A percentile compares a stretch with the other conserved stretches of the same genome.
Evolutionary conservation across 1,284 basidiomycete genomes (phyloP).

Genomic region (Tetrapyrgos nigripes): DNA sequence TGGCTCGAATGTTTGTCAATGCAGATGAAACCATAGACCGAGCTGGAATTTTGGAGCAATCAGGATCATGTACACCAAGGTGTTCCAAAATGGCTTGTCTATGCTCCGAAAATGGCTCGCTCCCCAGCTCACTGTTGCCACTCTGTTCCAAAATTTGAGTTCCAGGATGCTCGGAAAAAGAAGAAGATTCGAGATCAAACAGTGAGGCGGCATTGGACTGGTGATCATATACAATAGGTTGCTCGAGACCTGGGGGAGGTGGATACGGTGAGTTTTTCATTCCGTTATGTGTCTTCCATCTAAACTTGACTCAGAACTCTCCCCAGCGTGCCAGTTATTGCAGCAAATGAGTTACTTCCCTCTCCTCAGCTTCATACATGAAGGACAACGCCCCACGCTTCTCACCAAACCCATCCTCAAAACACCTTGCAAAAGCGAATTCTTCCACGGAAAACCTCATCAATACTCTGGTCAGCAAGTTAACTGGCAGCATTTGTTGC

Average conservation of each 20-base stretch:
- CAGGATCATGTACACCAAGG: background rate
- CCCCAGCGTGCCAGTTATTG: too few species aligned
- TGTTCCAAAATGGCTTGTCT: background rate
- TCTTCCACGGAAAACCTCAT: too few species aligned
- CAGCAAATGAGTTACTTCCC: too few species aligned
- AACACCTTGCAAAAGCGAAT: too few species aligned
- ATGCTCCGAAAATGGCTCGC: background rate
- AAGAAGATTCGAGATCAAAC: conserved; percentile 28
- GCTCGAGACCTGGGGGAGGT: conserved; percentile 21
- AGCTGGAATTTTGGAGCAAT: background rate
- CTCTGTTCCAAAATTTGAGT: background rate
- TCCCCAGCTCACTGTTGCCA: background rate
- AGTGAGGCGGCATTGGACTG: conserved; percentile 10
- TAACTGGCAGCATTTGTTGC: too few species aligned
- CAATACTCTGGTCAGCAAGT: too few species aligned
- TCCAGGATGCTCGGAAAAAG: conserved; percentile 20
- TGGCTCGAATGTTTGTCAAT: conserved; percentile 20
- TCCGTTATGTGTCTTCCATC: too few species aligned
- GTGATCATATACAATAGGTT: conserved; percentile 18
- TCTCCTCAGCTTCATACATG: too few species aligned
- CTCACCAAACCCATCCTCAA: too few species aligned
- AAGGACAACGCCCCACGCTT: too few species aligned
- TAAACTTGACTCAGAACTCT: too few species aligned
- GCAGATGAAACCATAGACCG: conserved; percentile 20
- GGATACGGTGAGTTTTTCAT: too few species aligned